Evolutionary conservation across 2,329 filamentous ascomycete genomes (phyloP).

Genomic region (Diaporthe ilicicola): DNA sequence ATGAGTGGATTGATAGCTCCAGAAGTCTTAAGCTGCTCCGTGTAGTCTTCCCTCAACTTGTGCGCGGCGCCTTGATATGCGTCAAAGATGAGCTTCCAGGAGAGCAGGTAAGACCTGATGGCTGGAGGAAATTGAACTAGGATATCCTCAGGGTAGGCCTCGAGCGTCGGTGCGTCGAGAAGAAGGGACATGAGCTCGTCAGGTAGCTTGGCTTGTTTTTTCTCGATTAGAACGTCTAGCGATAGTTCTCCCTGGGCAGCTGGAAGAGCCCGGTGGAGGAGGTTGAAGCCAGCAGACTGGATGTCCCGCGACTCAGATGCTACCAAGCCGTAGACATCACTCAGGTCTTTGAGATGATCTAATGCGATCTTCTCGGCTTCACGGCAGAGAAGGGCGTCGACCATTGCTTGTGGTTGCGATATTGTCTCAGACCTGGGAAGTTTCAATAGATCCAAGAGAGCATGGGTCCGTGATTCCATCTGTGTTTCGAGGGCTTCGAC

Average conservation of each 20-base stretch:
- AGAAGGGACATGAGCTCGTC: constrained; percentile 87
- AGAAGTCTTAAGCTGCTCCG: constrained; percentile 78
- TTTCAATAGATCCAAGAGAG: constrained; percentile 71
- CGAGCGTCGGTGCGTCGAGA: constrained; percentile 77
- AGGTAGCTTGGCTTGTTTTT: constrained; percentile 76
- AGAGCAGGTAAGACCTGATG: constrained; percentile 82
- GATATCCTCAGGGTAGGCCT: constrained; percentile 70
- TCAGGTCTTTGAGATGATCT: constrained; percentile 68
- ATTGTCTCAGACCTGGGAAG: constrained; percentile 49
- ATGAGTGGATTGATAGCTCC: constrained; percentile 75
- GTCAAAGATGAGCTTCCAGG: constrained; percentile 91
- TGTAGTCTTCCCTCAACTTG: constrained; percentile 84
- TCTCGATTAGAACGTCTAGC: constrained; percentile 77
- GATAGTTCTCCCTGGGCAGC: constrained; percentile 82
- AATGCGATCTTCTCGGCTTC: constrained; percentile 72
- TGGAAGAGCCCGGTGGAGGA: constrained; percentile 84
- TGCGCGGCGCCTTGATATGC: constrained; percentile 81
- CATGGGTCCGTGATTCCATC: constrained; percentile 62
- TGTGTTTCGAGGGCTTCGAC: constrained; percentile 74
- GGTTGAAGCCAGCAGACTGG: constrained; percentile 80
- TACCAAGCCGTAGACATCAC: constrained; percentile 78
- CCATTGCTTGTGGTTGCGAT: constrained; percentile 76
- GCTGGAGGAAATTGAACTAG: constrained; percentile 74
- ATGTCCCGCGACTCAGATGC: constrained; percentile 78
- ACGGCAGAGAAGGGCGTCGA: constrained; percentile 77